Evolutionary conservation across 2,329 filamentous ascomycete genomes (phyloP).

Genomic region (Ceratocystis cubensis): DNA sequence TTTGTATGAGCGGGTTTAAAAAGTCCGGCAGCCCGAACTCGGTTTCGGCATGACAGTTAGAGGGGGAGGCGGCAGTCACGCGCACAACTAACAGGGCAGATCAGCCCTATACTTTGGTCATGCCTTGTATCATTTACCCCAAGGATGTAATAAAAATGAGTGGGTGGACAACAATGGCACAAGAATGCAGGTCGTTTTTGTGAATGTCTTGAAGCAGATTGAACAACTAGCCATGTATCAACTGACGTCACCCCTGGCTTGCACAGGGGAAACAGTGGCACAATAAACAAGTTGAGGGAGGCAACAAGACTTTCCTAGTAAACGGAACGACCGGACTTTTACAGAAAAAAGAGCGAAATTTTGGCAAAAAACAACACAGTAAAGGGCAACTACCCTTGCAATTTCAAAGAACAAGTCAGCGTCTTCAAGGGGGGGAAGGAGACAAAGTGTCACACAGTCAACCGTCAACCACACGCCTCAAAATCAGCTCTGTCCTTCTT

Average conservation of each 20-base stretch:
- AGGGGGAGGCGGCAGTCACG: background rate
- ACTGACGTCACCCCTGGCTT: conserved; percentile 9
- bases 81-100: background rate
- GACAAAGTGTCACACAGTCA: background rate
- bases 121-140: background rate
- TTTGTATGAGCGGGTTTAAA: background rate
- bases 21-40: conserved; percentile 7
- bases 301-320: background rate
- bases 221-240: background rate
- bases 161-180: background rate
- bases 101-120: background rate
- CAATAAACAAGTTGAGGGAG: background rate
- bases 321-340: conserved; percentile 12
- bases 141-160: background rate
- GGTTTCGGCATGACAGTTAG: background rate
- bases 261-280: background rate
- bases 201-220: background rate
- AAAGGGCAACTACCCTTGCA: background rate
- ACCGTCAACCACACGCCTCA: no score
- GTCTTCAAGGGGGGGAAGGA: background rate
- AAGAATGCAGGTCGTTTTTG: background rate
- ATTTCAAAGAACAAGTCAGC: conserved; percentile 5
- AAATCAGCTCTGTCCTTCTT: background rate
- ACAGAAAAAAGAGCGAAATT: background rate
- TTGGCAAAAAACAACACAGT: background rate